Conservation (phyloP, 306 rosid genomes). For the Oxytropis ochrocephala region DNA sequence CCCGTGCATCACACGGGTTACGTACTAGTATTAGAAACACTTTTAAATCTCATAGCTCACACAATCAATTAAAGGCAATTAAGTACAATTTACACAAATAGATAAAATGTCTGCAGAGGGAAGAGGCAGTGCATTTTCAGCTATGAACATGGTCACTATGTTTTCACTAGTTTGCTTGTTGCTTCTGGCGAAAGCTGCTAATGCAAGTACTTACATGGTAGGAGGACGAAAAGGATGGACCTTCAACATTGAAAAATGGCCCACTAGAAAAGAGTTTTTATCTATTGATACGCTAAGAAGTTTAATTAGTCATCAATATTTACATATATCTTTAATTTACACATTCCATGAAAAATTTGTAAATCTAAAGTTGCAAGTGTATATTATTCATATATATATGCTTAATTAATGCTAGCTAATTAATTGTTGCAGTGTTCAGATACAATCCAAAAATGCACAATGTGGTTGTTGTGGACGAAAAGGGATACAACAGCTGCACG, state of each 20-base stretch:
- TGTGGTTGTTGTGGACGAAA: constrained; percentile 46
- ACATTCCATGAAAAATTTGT: no score
- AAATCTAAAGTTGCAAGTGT: no score
- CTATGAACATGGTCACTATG: constrained; percentile 6
- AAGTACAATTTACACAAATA: not conserved
- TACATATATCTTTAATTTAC: no score
- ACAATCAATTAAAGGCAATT: not conserved
- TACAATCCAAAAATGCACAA: constrained; percentile 46
- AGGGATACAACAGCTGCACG: constrained; percentile 36
- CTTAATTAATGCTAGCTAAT: not conserved
- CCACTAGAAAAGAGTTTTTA: constrained; percentile 43
- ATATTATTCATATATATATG: not conserved
- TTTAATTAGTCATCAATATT: not conserved
- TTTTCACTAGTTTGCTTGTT: constrained; percentile 26
- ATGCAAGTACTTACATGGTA: constrained; percentile 41
- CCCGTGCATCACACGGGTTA: no score
- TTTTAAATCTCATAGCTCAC: not conserved
- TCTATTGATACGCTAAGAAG: constrained; percentile 51
- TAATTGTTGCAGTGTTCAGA: constrained; percentile 44
- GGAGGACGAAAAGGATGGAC: constrained; percentile 59
- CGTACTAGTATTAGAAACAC: not conserved
- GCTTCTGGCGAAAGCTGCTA: constrained; percentile 19
- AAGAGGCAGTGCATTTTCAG: constrained; percentile 56
- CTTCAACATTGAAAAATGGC: constrained; percentile 45
- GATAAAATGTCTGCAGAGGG: constrained; percentile 36